Evolutionary conservation across 2,329 filamentous ascomycete genomes (phyloP).

Genomic region (Calonectria pseudoreteaudii): DNA sequence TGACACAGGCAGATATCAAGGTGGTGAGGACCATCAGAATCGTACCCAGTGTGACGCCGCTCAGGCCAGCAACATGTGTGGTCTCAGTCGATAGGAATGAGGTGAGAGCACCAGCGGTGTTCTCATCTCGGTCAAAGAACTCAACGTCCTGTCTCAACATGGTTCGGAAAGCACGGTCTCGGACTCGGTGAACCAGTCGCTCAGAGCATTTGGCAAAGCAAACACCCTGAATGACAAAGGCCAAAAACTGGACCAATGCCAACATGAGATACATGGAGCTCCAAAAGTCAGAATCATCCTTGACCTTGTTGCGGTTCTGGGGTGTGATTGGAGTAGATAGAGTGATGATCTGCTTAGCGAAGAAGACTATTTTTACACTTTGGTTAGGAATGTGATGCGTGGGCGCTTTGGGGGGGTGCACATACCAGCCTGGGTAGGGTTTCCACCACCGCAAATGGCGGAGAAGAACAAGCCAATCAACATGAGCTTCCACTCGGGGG

Average conservation of each 20-base stretch:
- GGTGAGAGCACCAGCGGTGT: slow-evolving; percentile 88
- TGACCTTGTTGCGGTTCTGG: slow-evolving; percentile 66
- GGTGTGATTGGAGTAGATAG: slow-evolving; percentile 67
- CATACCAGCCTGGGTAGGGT: slow-evolving; percentile 67
- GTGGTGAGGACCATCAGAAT: slow-evolving; percentile 85
- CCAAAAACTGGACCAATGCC: slow-evolving; percentile 77
- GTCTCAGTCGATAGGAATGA: slow-evolving; percentile 91
- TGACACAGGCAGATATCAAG: slow-evolving; percentile 76
- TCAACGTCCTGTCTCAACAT: slow-evolving; percentile 93
- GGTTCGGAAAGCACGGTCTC: slow-evolving; percentile 84
- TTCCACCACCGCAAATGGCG: slow-evolving; percentile 82
- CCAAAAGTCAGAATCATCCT: slow-evolving; percentile 85
- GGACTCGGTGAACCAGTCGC: slow-evolving; percentile 83
- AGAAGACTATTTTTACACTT: slow-evolving; percentile 76
- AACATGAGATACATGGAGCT: slow-evolving; percentile 90
- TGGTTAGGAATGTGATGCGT: not conserved
- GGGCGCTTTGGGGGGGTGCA: not conserved
- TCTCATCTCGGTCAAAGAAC: slow-evolving; percentile 91
- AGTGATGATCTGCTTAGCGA: slow-evolving; percentile 86
- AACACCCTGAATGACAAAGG: slow-evolving; percentile 76
- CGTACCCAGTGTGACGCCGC: slow-evolving; percentile 88
- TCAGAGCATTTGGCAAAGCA: slow-evolving; percentile 90
- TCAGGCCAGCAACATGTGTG: slow-evolving; percentile 88
- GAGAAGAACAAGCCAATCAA: slow-evolving; percentile 78
- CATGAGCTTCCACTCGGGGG: slow-evolving; percentile 78